Conservation (phyloP, 2,329 filamentous ascomycete genomes). For the Aspergillus sojae region DNA sequence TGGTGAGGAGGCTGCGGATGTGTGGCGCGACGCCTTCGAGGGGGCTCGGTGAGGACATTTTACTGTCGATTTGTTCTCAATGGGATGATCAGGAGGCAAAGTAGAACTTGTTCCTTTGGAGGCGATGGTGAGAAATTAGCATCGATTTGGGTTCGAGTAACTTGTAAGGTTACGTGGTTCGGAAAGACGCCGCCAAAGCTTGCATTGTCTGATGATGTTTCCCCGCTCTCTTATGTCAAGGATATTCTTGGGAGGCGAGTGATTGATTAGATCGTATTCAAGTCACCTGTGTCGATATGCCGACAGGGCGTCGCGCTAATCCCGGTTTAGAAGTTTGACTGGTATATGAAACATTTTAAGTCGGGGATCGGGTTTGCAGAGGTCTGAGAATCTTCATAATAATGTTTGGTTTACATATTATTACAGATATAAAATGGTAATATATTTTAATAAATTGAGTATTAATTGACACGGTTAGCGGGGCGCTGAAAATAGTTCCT, state of each 20-base stretch:
- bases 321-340: neutral
- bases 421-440: too few species aligned
- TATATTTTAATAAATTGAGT: too few species aligned
- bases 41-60: conserved; percentile 13
- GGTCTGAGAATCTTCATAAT: too few species aligned
- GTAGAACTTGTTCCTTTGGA: neutral
- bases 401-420: too few species aligned
- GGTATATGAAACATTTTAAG: too few species aligned
- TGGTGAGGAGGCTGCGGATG: conserved; percentile 30
- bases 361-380: too few species aligned
- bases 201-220: neutral
- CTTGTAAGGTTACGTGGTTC: neutral
- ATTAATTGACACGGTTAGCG: too few species aligned
- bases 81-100: neutral
- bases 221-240: neutral
- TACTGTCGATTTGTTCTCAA: neutral
- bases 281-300: neutral
- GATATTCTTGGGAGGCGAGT: neutral
- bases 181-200: neutral
- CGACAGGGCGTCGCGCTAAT: neutral
- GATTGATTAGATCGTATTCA: neutral
- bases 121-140: neutral
- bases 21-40: conserved; percentile 13
- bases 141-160: neutral
- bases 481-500: too few species aligned